phyloP scores from a whole-genome alignment of 306 rosid genomes.

The Leucaena leucocephala region DNA sequence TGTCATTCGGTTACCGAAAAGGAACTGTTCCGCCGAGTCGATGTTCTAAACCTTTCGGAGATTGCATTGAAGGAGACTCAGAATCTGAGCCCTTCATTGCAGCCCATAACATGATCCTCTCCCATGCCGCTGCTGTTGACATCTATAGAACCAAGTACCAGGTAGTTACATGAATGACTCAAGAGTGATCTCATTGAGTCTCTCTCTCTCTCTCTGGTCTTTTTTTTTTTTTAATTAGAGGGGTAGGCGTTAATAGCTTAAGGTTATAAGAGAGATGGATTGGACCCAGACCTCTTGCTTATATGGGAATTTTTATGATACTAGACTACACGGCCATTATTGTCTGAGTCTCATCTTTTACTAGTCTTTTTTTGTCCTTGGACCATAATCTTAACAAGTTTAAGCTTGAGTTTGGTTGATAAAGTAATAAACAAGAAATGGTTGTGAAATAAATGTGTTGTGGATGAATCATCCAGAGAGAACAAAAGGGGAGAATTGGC shows the following conservation, averaged over 20 bases:
- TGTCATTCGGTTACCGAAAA: conserved; percentile 28
- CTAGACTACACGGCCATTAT: too few relatives aligned
- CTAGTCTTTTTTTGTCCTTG: too few relatives aligned
- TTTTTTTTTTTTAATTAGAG: too few relatives aligned
- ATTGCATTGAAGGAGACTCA: conserved; percentile 63
- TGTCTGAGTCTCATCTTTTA: too few relatives aligned
- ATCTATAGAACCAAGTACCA: conserved; percentile 64
- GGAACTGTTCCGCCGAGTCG: conserved; percentile 43
- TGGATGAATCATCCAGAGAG: conserved; percentile 43
- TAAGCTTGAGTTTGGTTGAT: too few relatives aligned
- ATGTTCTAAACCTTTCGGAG: conserved; percentile 53
- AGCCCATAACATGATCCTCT: conserved; percentile 62
- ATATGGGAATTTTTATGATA: too few relatives aligned
- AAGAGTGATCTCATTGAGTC: too few relatives aligned
- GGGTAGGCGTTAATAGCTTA: too few relatives aligned
- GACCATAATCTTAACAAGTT: too few relatives aligned
- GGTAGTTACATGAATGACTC: conserved; percentile 25
- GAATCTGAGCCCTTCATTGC: conserved; percentile 68
- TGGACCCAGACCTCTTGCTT: too few relatives aligned
- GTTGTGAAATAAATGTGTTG: background rate
- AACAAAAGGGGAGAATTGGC: conserved; percentile 60
- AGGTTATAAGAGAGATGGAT: too few relatives aligned
- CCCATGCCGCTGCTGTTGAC: conserved; percentile 66
- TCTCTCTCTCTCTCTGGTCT: too few relatives aligned
- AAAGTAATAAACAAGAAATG: background rate